Conservation (phyloP, 2,329 filamentous ascomycete species). For the Epichloe sp. region DNA sequence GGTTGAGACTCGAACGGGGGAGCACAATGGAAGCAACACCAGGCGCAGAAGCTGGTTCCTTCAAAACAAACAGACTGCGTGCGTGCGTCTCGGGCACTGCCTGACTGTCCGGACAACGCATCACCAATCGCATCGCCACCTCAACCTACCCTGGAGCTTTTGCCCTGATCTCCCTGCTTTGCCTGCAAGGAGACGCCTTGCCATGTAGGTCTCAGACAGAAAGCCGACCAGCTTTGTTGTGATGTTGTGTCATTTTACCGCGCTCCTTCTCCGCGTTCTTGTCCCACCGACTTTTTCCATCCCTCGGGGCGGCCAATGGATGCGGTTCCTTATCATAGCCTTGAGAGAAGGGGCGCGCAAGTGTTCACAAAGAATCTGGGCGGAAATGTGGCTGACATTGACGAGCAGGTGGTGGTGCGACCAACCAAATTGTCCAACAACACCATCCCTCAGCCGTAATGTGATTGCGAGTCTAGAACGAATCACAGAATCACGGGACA, state of each 20-base stretch:
- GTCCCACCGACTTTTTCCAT: background rate
- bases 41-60: background rate
- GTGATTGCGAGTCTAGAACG: conserved; percentile 2
- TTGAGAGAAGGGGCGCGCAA: background rate
- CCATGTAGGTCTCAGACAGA: background rate
- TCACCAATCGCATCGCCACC: background rate
- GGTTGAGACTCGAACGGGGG: background rate
- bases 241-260: background rate
- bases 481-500: background rate
- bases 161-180: background rate
- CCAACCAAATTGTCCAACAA: background rate
- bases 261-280: background rate
- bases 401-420: background rate
- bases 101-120: background rate
- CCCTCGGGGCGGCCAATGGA: background rate
- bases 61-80: background rate
- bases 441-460: too few species aligned
- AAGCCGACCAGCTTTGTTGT: background rate
- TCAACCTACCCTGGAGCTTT: background rate
- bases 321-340: background rate
- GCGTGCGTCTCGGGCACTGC: background rate
- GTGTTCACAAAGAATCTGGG: background rate
- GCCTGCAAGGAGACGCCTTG: background rate
- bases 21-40: background rate
- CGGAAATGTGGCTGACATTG: background rate